Conservation (phyloP, 2,329 filamentous ascomycete species). For the Aspergillus novofumigatus region DNA sequence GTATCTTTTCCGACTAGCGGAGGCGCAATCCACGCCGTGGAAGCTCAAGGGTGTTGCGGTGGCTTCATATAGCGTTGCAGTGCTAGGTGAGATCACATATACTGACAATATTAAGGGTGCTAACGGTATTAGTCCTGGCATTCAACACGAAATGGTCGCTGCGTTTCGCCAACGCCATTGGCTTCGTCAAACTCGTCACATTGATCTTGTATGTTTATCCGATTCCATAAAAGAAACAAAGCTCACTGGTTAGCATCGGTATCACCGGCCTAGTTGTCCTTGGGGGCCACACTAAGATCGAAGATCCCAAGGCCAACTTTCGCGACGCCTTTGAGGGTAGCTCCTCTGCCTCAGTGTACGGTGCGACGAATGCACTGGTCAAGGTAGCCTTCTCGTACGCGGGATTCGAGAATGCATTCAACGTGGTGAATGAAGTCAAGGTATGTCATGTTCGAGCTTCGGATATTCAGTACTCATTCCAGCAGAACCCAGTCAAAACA, state of each 20-base stretch:
- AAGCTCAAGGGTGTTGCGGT: constrained; percentile 64
- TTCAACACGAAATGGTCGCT: constrained; percentile 57
- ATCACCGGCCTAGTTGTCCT: constrained; percentile 61
- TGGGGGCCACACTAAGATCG: constrained; percentile 50
- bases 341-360: constrained; percentile 41
- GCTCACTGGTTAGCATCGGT: constrained; percentile 37
- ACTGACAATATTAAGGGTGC: too few relatives aligned
- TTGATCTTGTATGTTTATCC: constrained; percentile 50
- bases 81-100: constrained; percentile 41
- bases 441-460: constrained; percentile 15
- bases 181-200: constrained; percentile 57
- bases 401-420: constrained; percentile 59
- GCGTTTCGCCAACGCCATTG: constrained; percentile 54
- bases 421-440: constrained; percentile 59
- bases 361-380: constrained; percentile 54
- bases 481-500: constrained; percentile 53
- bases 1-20: constrained; percentile 59
- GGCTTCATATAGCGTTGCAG: constrained; percentile 58
- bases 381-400: constrained; percentile 58
- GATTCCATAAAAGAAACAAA: not conserved
- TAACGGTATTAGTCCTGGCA: constrained; percentile 36
- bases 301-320: constrained; percentile 54
- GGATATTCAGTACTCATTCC: not conserved
- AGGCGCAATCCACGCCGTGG: constrained; percentile 53
- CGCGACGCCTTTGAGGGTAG: constrained; percentile 51